Evolutionary conservation across 2,329 filamentous ascomycete genomes (phyloP), one percentile per base, ranked within the genome.

Genomic region (Emmonsiellopsis sp.): DNA sequence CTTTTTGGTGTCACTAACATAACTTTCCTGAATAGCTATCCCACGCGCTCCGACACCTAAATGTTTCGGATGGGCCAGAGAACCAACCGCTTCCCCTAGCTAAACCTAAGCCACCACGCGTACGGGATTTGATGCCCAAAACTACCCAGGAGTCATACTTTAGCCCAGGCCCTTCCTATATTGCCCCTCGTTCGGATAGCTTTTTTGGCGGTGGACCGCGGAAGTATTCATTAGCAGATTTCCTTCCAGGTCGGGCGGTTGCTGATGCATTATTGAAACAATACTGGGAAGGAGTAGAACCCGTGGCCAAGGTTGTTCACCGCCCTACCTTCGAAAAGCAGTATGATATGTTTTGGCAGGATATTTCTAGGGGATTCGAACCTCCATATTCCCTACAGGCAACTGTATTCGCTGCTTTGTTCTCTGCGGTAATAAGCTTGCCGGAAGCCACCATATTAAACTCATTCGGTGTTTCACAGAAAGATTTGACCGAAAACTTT

Each of bases 401-500:
- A 1, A 71, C 88, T 27, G 74, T 89, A 0, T 86, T 88, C 62
- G 81, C 84, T 0, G 79, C 80, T 6, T 76, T 88, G 69, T 84
- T 91, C 59, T 84, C 83, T 42, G 85, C 83, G 0, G 78, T 82
- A 4, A 77, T 87, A 46, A 87, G 84, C 59, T 77, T 88, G 74
- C 72, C 77, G 8, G 79, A 85, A 52, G 69, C 74, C 6, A 68
- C 67, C 36, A 73, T 82, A 21, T 60, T 75, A 42, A 67, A 68
- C 7, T 74, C 81, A 9, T 80, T 85, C 61, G 79, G 77, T 2
- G 74, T 78, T 31, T 66, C 78, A 2, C 85, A 84, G 61, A 67
- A 71, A 31, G 74, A 74, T 5, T 73, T 87, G 53, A 74, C 86
- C 4, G 76, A 83, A 21, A 82, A 78, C 47, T 79, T 87, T 53